Evolutionary conservation across 2,329 filamentous ascomycete species (phyloP), one percentile per base, ranked within the genome.

Genomic region (Arachnomyces sp.): DNA sequence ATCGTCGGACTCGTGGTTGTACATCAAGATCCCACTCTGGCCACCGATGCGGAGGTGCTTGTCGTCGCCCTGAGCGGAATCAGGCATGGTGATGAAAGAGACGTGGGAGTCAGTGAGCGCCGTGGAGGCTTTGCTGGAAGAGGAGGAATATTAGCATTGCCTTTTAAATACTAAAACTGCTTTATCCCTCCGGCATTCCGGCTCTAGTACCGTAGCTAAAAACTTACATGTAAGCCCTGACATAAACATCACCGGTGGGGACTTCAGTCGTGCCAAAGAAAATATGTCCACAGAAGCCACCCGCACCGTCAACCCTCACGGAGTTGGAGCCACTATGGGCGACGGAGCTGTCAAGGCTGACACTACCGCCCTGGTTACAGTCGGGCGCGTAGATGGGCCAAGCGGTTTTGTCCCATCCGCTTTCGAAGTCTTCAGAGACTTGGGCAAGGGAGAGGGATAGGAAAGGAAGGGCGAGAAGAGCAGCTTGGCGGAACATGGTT

Each of bases 31-130:
- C 47, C 71, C 68, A 61, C 61, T 72, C 57, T 79, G 76, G 4
- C 75, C 76, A 32, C 76, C 75, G 44, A 80, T 78, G 41, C 77
- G 74, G 25, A 80, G 72, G 51, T 80, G 75, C 60, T 80, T 79
- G 39, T 71, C 71, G 33, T 57, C 55, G 44, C 71, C 74, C 44
- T 75, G 74, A 2, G 72, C 65, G 0, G 73, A 63, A 60, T 80
- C 77, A 2, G 75, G 71, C 74, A 80, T 78, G 14, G 75, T 78
- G 61, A 80, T 79, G 65, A 80, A 80, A 34, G 74, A 70, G 45
- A 80, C 73, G 60, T 80, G 77, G 14, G 72, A 67, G 57, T 70
- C 68, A 5, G 73, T 77, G n/a, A 80, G 61, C 40, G 76, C 69
- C 48, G 71, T 76, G 36, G 69, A 65, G 2, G 73, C 66, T 61